Evolutionary conservation across 2,329 filamentous ascomycete genomes (phyloP).

Genomic region (Colletotrichum tropicale): DNA sequence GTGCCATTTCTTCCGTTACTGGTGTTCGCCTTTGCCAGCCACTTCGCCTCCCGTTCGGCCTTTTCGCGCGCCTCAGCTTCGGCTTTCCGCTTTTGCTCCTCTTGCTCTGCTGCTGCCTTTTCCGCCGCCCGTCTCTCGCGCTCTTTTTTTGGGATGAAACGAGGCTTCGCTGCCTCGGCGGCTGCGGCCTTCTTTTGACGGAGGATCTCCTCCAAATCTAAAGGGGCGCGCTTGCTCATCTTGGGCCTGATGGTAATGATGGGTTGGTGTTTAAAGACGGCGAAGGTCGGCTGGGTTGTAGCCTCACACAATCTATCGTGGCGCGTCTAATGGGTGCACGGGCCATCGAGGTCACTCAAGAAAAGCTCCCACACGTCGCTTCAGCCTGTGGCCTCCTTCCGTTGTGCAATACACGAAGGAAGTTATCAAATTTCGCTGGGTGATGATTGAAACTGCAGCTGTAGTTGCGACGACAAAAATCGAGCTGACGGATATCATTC

Average conservation of each 20-base stretch:
- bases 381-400: not conserved
- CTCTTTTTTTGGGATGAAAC: slow-evolving; percentile 84
- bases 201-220: slow-evolving; percentile 86
- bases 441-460: not conserved
- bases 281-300: not conserved
- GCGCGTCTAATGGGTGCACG: not conserved
- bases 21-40: slow-evolving; percentile 26
- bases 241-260: not conserved
- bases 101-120: slow-evolving; percentile 73
- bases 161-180: slow-evolving; percentile 84
- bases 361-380: not conserved
- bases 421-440: not conserved
- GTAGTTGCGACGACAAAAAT: not conserved
- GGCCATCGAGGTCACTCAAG: not conserved
- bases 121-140: slow-evolving; percentile 81
- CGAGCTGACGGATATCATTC: not conserved
- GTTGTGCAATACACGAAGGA: not conserved
- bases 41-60: slow-evolving; percentile 63
- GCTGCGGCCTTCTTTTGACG: slow-evolving; percentile 86
- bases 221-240: slow-evolving; percentile 43
- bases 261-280: not conserved
- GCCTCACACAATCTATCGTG: not conserved
- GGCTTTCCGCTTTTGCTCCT: slow-evolving; percentile 54
- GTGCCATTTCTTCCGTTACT: slow-evolving; percentile 25
- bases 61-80: slow-evolving; percentile 72